Percentiles rank a stretch among this genome's conserved stretches.
These are phyloP conservation scores for Pyropia yezoensis DNA, from an alignment of 23 red algal species.

Conservation along the genomic window DNA sequence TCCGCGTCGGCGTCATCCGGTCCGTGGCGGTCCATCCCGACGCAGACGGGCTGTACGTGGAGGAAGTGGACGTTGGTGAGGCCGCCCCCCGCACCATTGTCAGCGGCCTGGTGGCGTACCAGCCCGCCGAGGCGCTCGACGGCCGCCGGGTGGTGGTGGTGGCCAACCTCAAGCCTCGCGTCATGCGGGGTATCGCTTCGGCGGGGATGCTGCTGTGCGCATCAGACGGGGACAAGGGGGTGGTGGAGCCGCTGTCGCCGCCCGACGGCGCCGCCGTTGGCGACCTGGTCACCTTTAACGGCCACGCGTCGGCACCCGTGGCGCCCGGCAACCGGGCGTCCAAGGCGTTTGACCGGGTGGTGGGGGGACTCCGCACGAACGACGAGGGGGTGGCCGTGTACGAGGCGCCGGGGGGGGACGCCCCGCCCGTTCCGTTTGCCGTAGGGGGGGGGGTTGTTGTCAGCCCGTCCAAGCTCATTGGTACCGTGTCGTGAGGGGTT, in stretches of 20 bases:
- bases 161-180: conserved; percentile 61
- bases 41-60: conserved; percentile 66
- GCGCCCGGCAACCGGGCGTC: conserved; percentile 67
- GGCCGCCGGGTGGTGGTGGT: conserved; percentile 54
- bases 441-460: conserved; percentile 21
- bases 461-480: conserved; percentile 27
- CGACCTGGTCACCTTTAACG: conserved; percentile 60
- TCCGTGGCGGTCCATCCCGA: conserved; percentile 48
- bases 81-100: conserved; percentile 51
- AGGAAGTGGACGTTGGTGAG: conserved; percentile 51
- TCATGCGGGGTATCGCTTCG: conserved; percentile 60
- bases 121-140: conserved; percentile 29
- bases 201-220: conserved; percentile 77
- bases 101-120: conserved; percentile 59
- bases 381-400: conserved; percentile 50
- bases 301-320: conserved; percentile 44
- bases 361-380: conserved; percentile 24
- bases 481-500: background rate
- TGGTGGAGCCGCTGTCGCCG: conserved; percentile 51
- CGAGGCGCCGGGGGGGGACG: conserved; percentile 11
- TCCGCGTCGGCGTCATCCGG: conserved; percentile 48
- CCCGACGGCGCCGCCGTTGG: conserved; percentile 29
- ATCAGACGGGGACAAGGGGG: conserved; percentile 28
- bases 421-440: conserved; percentile 22
- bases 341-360: conserved; percentile 75